These are phyloP conservation scores for Stephanodiscus minutulus DNA, from an alignment of 108 stramenopile genomes.

Conservation along the genomic window DNA sequence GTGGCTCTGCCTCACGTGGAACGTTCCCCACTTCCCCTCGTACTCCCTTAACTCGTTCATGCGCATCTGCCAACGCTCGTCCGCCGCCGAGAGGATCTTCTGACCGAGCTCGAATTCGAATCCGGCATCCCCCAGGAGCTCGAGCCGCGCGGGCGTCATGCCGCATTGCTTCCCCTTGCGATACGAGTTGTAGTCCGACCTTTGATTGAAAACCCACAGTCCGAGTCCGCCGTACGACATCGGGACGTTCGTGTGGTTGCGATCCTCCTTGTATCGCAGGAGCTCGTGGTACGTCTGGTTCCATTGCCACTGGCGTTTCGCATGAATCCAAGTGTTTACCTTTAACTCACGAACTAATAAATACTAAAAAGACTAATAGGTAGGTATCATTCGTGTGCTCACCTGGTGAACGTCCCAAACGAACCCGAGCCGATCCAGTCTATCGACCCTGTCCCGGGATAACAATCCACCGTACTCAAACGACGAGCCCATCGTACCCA, in stretches of 20 bases:
- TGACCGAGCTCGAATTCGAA: slow-evolving; percentile 42
- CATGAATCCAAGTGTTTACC: too few species aligned
- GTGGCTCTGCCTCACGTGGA: slow-evolving; percentile 26
- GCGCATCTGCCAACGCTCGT: slow-evolving; percentile 39
- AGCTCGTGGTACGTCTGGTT: slow-evolving; percentile 47
- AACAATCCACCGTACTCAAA: slow-evolving; percentile 30
- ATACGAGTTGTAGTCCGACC: slow-evolving; percentile 40
- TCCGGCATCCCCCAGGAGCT: slow-evolving; percentile 31
- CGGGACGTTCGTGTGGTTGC: slow-evolving; percentile 39
- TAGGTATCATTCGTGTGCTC: too few species aligned
- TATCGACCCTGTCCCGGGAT: slow-evolving; percentile 26
- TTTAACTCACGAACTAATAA: too few species aligned
- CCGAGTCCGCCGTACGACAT: slow-evolving; percentile 46
- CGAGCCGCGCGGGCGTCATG: slow-evolving; percentile 31
- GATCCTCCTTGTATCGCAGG: slow-evolving; percentile 21
- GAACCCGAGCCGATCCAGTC: slow-evolving; percentile 33
- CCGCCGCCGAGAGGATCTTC: slow-evolving; percentile 27
- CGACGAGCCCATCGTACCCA: slow-evolving; percentile 22
- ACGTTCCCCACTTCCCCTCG: slow-evolving; percentile 24
- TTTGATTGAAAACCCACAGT: slow-evolving; percentile 50
- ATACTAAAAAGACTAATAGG: too few species aligned
- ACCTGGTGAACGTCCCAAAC: slow-evolving; percentile 45
- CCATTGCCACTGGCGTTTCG: slow-evolving; percentile 31
- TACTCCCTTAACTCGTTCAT: slow-evolving; percentile 41
- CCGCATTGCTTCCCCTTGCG: slow-evolving; percentile 39